Evolutionary conservation across 2,329 filamentous ascomycete species (phyloP).

Genomic region (Diplodia sapinea): DNA sequence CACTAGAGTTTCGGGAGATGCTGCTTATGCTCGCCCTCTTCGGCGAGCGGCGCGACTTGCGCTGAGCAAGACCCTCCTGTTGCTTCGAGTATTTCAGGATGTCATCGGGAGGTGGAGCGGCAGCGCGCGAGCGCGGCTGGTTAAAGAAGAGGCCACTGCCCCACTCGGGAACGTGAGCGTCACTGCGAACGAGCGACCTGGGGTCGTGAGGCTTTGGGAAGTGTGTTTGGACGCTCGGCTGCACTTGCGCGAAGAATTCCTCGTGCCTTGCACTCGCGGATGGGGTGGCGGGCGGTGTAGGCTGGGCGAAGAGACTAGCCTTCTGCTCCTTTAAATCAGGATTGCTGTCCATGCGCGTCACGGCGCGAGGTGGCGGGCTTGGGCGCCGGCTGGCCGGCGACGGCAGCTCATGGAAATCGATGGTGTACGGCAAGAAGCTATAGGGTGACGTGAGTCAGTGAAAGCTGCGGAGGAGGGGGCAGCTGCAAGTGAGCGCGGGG

Average conservation of each 20-base stretch:
- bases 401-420: slow-evolving; percentile 77
- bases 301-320: slow-evolving; percentile 49
- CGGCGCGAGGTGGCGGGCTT: slow-evolving; percentile 37
- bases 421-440: slow-evolving; percentile 90
- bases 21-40: slow-evolving; percentile 32
- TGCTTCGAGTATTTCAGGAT: slow-evolving; percentile 71
- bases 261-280: slow-evolving; percentile 45
- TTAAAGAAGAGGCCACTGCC: slow-evolving; percentile 65
- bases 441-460: slow-evolving; percentile 19
- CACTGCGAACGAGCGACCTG: slow-evolving; percentile 68
- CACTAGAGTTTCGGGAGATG: slow-evolving; percentile 37
- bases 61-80: slow-evolving; percentile 44
- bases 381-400: slow-evolving; percentile 41
- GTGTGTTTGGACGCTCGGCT: slow-evolving; percentile 57
- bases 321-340: slow-evolving; percentile 41
- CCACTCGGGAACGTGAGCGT: slow-evolving; percentile 79
- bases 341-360: slow-evolving; percentile 56
- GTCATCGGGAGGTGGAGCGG: slow-evolving; percentile 74
- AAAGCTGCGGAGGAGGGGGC: not conserved
- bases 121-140: slow-evolving; percentile 76
- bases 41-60: slow-evolving; percentile 36
- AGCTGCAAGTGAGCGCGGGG: slow-evolving; percentile 30
- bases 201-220: slow-evolving; percentile 58
- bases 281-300: slow-evolving; percentile 52
- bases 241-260: slow-evolving; percentile 54